Evolutionary conservation across 345 rosid genomes (phyloP), one percentile per base, ranked within the genome.

Genomic region (Toxicodendron radicans): DNA sequence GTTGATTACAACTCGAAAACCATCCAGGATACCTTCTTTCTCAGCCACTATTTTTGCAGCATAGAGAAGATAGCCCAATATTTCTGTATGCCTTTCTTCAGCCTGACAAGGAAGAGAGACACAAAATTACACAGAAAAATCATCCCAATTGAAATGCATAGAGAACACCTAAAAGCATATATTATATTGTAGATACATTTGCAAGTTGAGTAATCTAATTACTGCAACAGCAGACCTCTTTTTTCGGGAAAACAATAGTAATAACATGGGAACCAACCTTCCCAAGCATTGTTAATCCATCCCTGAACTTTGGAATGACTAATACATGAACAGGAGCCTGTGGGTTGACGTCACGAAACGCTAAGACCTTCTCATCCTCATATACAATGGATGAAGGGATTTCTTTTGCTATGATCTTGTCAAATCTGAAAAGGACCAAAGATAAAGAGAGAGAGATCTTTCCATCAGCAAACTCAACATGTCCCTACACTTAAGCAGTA

Each of bases 251-350:
- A 27, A 32, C 30, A 10, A 52, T 18, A 64, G 71, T 13, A 49
- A 38, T 58, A 70, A 5, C 48, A 67, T 20, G 12, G 23, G 48
- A 27, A 32, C 53, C 59, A 64, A 95, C 99, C 89, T 91, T 91
- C 2, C 92, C 83, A 10, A 91, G 91, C 78, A 74, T 78, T 23
- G 97, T 88, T 73, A 95, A 83, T 57, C 97, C 98, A 81, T 93
- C 93, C 82, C 92, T 87, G 60, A 83, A 30, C 85, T 93, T 93
- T 6, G 98, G 99, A 68, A 95, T 90, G 54, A 95, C 83, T 66
- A 95, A 30, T 83, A 95, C 93, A 79, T 95, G 99, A 63, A 86
- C 93, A n/a, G 97, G 97, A 71, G 99, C 99, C 67, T 91, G 87
- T 10, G 97, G 98, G 74, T 71, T 73, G 45, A 91, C 74, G 76